Evolutionary conservation across 257 asterid species (phyloP), one percentile per base, ranked within the genome.

Genomic region (Eucommia ulmoides): DNA sequence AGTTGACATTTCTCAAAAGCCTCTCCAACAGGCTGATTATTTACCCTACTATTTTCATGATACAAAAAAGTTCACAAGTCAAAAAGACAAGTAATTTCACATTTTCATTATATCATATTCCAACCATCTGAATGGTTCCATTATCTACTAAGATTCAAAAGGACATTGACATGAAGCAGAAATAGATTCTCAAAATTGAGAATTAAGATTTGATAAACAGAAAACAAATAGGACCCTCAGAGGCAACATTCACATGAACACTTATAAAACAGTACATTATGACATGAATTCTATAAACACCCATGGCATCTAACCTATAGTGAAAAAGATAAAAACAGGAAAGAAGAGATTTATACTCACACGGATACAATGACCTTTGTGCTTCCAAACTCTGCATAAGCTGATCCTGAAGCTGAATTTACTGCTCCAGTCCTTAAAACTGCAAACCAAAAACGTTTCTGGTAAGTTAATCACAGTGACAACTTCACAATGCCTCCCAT

Each of bases 321-420:
- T 8, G 21, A 24, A 53, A 59, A 41, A 24, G n/a, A 41, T 38
- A 20, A 49, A 14, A 35, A 19, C 10, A 10, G 18, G 19, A 41
- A n/a, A 53, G 59, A 42, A 48, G 20, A 45, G 44, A 45, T 45
- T 52, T 19, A 49, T 44, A 71, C 97, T 77, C 73, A 88, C 97
- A 91, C 96, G 15, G 98, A 91, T 46, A 91, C 96, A 57, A 91
- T 91, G 65, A 91, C 95, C 71, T 83, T 91, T 61, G 98, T 86
- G 68, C 67, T 83, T 48, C 96, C 96, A 62, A 91, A 79, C 70
- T 91, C 98, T 4, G 94, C 96, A 72, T 85, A 91, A 52, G 98
- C 98, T 46, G 98, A 91, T 19, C 98, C 98, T 26, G 98, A 79
- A 54, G 98, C 96, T 24, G 95, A 81, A 64, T 68, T 91, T 50